Base-by-base conservation (phyloP, 2,329 filamentous ascomycete species). In the Arthroderma uncinatum region DNA sequence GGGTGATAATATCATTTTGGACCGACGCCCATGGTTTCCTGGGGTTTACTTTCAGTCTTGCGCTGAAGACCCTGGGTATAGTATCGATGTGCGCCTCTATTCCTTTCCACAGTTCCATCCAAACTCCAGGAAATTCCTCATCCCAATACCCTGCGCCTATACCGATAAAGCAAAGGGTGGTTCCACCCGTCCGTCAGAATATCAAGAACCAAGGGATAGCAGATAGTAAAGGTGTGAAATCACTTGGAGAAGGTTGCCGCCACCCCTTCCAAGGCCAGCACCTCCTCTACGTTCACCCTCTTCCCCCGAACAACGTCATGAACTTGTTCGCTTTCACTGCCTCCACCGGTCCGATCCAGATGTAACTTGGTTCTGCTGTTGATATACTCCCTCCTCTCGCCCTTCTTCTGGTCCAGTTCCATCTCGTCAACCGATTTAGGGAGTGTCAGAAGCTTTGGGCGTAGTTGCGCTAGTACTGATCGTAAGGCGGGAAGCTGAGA, bases 401-500 rank as follows among this genome's bases (percentile, higher is more conserved):
- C 80, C 39, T 84, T 79, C 74, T 83, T 87, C 48, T 79, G 79
- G 61, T 77, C 70, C 52, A 64, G 65, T 58, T 74, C 69, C 30
- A 68, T 67, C 2, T 70, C 70, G 28, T 69, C 67, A 2, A 71
- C 66, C 0, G 68, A 64, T 21, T 62, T 63, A 2, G 69, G 66
- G 55, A 82, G 61, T 4, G 70, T 68, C 4, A 71, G 70, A 28
- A 94, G 73, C 59, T 85, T 82, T 0, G 87, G 83, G 60, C 84
- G 76, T 36, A 95, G 74, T 10, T 80, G 78, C 8, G 82, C 77
- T 53, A 95, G 75, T 6, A 94, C 76, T 6, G 82, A 75, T 58
- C 87, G 83, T 48, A 98, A 76, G 0, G 89, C 83, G 28, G 89
- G 88, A 19, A 96, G 77, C 68, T 97, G 92, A 1, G 86, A 87